Base-by-base conservation (phyloP, 2,329 filamentous ascomycete genomes). In the Seiridium unicorne region DNA sequence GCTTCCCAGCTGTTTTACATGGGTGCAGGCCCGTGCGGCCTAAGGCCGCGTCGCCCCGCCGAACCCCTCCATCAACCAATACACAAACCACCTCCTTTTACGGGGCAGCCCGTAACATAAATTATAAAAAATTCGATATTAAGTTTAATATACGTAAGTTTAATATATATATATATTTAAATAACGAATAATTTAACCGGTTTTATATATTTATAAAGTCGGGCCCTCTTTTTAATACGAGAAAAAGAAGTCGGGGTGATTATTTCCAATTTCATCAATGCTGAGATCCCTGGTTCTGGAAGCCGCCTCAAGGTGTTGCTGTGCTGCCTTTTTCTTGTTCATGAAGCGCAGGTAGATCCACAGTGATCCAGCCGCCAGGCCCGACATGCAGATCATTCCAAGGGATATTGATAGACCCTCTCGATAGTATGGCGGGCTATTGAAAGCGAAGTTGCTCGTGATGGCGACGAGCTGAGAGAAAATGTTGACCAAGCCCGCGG, bases 401-500 rank as follows among this genome's bases (percentile, higher is more conserved):
- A 62, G 35, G 1, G 60, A 62, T 9, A 57, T 38, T n/a, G 51
- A 47, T 6, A 62, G 35, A 2, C 60, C 60, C 9, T 31, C 18
- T 34, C 58, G 60, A 42, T 62, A 34, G 44, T 11, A n/a, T 9
- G 13, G 31, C 64, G 69, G 6, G 54, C 60, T 5, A 42, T 46
- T 3, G 7, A 59, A 3, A 54, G 60, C 6, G 31, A 36, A 2
- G 44, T 60, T 3, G 68, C 64, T 62, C 44, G 34, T 1, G 6
- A 53, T 1, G 69, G 69, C 35, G 7, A 42, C 1, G 68, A 68
- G 13, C 58, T 60, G 3, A 38, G 55, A 4, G 61, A 66, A 40
- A 3, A 42, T 1, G 65, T 66, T 48, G 1, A 38, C 5, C 42
- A 63, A 26, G 18, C 58, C 8, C 44, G 59, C 4, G n/a, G 67